Conservation (phyloP, 208 protist species). For the Spongospora subterranea region DNA sequence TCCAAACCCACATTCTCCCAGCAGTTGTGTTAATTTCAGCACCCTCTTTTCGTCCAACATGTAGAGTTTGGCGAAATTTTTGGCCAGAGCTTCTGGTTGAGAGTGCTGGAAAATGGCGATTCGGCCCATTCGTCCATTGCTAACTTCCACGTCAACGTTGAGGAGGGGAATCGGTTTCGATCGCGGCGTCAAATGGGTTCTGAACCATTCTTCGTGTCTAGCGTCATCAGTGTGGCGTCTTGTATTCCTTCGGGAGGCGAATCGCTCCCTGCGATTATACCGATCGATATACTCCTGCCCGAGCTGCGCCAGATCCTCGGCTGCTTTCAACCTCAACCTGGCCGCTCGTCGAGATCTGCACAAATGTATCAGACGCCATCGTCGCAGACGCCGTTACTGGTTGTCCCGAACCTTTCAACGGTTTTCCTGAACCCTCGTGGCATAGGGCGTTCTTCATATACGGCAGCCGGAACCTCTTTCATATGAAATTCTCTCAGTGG, state of each 20-base stretch:
- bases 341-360: not conserved
- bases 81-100: not conserved
- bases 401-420: no score
- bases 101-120: conserved; percentile 1
- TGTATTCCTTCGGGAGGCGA: not conserved
- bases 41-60: not conserved
- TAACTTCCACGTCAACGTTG: conserved; percentile 4
- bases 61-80: conserved; percentile 39
- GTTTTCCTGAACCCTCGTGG: conserved; percentile 1
- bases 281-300: conserved; percentile 32
- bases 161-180: not conserved
- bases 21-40: not conserved
- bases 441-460: not conserved
- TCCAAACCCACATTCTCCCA: not conserved
- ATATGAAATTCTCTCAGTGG: not conserved
- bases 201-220: not conserved
- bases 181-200: not conserved
- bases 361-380: no score
- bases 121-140: not conserved
- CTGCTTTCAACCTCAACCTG: not conserved
- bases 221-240: not conserved
- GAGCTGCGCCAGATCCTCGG: not conserved
- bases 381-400: no score
- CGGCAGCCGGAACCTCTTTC: conserved; percentile 26
- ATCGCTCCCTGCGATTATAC: conserved; percentile 9